phyloP scores from a whole-genome alignment of 1,284 basidiomycete genomes.

The Apiotrichum laibachii region DNA sequence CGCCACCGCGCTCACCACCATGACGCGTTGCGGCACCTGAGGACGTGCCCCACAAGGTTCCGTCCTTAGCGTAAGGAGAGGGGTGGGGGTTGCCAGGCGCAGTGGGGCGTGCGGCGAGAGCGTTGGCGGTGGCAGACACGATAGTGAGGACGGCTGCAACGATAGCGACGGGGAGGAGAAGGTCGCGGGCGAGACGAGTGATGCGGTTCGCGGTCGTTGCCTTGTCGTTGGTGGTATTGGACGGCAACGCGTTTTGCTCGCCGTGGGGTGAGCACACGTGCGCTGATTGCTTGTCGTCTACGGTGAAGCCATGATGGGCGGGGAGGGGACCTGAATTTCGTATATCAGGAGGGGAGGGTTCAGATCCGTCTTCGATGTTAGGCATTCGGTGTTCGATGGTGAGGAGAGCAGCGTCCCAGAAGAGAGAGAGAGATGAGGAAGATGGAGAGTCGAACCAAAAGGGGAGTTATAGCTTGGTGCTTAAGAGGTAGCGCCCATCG shows the following conservation, averaged over 20 bases:
- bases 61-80: not conserved
- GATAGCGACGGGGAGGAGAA: not conserved
- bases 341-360: slow-evolving; percentile 14
- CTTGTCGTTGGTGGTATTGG: too few species aligned
- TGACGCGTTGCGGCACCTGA: not conserved
- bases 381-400: not conserved
- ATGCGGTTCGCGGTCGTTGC: too few species aligned
- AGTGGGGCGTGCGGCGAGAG: not conserved
- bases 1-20: not conserved
- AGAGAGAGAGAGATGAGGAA: not conserved
- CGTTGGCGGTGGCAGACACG: not conserved
- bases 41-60: not conserved
- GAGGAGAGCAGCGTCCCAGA: not conserved
- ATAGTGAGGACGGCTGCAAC: not conserved
- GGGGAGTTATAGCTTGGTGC: too few species aligned
- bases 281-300: not conserved
- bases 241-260: not conserved
- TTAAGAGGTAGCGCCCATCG: too few species aligned
- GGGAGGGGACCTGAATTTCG: not conserved
- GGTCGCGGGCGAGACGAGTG: not conserved
- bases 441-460: not conserved
- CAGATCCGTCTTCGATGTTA: slow-evolving; percentile 2
- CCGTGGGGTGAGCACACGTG: not conserved
- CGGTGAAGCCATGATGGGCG: not conserved
- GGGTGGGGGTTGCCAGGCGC: not conserved